phyloP scores from a whole-genome alignment of 805 yeast species.

The Grigorovia humatica region DNA sequence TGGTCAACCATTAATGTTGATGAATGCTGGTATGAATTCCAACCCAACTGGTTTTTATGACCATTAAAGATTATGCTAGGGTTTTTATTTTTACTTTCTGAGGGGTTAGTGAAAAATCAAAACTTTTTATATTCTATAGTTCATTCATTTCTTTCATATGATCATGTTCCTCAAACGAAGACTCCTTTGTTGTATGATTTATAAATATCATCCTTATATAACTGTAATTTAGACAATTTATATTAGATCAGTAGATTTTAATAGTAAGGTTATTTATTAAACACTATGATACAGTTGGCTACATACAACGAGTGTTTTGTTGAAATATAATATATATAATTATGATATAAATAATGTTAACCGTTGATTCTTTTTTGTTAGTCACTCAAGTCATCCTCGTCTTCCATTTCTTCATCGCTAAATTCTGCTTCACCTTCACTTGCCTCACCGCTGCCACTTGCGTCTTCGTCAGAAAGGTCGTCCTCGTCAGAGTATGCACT shows the following conservation, averaged over 20 bases:
- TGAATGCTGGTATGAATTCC: conserved; percentile 66
- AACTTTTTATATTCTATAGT: not conserved
- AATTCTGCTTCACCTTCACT: conserved; percentile 21
- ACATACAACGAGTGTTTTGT: not conserved
- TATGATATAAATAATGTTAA: too few relatives aligned
- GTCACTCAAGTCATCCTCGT: conserved; percentile 28
- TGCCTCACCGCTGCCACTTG: conserved; percentile 24
- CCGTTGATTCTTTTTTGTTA: not conserved
- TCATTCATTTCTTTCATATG: not conserved
- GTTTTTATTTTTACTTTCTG: not conserved
- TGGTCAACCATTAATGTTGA: conserved; percentile 70
- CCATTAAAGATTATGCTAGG: not conserved
- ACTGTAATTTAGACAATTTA: not conserved
- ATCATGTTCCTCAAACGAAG: not conserved
- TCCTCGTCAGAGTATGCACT: conserved; percentile 32
- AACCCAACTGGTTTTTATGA: conserved; percentile 67
- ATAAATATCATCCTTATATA: not conserved
- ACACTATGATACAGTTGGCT: not conserved
- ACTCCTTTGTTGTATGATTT: not conserved
- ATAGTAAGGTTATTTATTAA: not conserved
- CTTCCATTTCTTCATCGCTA: conserved; percentile 30
- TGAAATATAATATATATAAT: not conserved
- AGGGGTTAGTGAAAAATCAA: conserved; percentile 1
- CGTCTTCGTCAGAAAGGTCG: conserved; percentile 30
- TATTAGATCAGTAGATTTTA: not conserved